These are phyloP conservation scores for Chrysosporium keratinophilum DNA, from an alignment of 2,329 filamentous ascomycete species.

Conservation along the genomic window DNA sequence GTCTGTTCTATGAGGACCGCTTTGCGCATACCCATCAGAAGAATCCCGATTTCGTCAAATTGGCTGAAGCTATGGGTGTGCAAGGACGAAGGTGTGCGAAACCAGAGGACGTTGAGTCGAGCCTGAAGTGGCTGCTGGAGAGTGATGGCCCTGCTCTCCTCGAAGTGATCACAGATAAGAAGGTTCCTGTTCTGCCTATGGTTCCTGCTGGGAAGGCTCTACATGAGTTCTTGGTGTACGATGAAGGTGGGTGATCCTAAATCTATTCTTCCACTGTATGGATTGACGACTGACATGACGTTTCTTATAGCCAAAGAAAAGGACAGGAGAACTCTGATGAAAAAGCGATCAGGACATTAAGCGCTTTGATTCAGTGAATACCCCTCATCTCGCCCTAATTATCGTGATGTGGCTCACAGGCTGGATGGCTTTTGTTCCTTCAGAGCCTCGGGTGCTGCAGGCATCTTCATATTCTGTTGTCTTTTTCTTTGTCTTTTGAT, in stretches of 20 bases:
- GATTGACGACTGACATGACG: conserved; percentile 9
- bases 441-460: not conserved
- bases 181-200: conserved; percentile 84
- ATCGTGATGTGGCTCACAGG: not conserved
- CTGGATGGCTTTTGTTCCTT: not conserved
- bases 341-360: conserved; percentile 44
- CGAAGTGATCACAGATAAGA: conserved; percentile 79
- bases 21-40: conserved; percentile 85
- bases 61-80: conserved; percentile 83
- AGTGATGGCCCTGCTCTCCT: conserved; percentile 84
- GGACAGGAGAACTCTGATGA: conserved; percentile 56
- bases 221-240: conserved; percentile 88
- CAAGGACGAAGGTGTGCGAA: conserved; percentile 61
- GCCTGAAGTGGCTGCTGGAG: conserved; percentile 79
- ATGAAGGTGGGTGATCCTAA: conserved; percentile 50
- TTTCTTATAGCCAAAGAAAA: conserved; percentile 52
- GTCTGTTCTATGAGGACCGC: conserved; percentile 90
- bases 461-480: conserved; percentile 18
- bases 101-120: conserved; percentile 65
- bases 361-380: not conserved
- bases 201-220: conserved; percentile 77
- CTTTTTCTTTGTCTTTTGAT: conserved; percentile 29
- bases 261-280: not conserved
- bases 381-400: not conserved
- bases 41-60: conserved; percentile 93